These are phyloP conservation scores for Aspergillus proliferans DNA, from an alignment of 2,329 filamentous ascomycete species.

Conservation along the genomic window DNA sequence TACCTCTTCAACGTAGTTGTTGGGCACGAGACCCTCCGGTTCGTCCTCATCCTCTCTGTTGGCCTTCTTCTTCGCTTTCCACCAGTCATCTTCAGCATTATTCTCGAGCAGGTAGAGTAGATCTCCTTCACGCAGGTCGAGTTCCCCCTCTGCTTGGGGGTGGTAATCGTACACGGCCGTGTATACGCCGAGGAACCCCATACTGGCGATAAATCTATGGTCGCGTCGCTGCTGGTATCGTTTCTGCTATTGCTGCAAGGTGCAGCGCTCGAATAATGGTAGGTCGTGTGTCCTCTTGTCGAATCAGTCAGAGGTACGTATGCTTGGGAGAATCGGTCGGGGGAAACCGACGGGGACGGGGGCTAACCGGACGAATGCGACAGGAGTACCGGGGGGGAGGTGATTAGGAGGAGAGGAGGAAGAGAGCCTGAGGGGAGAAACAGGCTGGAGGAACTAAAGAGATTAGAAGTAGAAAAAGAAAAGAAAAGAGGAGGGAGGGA, in stretches of 20 bases:
- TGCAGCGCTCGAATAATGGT: not conserved
- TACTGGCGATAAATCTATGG: slow-evolving; percentile 32
- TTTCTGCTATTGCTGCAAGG: slow-evolving; percentile 7
- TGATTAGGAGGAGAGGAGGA: not conserved
- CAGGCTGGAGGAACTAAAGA: not conserved
- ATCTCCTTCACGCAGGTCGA: slow-evolving; percentile 79
- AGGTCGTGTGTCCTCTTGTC: not conserved
- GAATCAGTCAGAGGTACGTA: not conserved
- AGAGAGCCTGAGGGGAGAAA: slow-evolving; percentile 2
- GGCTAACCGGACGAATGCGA: not conserved
- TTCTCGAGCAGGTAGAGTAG: slow-evolving; percentile 84
- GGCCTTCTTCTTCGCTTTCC: slow-evolving; percentile 91
- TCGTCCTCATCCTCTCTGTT: slow-evolving; percentile 79
- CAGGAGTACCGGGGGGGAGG: slow-evolving; percentile 5
- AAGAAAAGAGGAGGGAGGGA: slow-evolving; percentile 3
- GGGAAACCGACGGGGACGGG: slow-evolving; percentile 2
- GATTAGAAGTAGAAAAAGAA: slow-evolving; percentile 2
- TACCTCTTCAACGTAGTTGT: slow-evolving; percentile 94
- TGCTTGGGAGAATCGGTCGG: not conserved
- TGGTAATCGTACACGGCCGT: slow-evolving; percentile 88
- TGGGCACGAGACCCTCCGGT: slow-evolving; percentile 81
- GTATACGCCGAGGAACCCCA: slow-evolving; percentile 91
- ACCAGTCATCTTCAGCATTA: slow-evolving; percentile 76
- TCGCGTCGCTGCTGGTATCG: not conserved
- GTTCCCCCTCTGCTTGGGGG: slow-evolving; percentile 78